Evolutionary conservation across 169 alveolate genomes (phyloP), one percentile per base, ranked within the genome.

Genomic region (Eimeria acervulina): DNA sequence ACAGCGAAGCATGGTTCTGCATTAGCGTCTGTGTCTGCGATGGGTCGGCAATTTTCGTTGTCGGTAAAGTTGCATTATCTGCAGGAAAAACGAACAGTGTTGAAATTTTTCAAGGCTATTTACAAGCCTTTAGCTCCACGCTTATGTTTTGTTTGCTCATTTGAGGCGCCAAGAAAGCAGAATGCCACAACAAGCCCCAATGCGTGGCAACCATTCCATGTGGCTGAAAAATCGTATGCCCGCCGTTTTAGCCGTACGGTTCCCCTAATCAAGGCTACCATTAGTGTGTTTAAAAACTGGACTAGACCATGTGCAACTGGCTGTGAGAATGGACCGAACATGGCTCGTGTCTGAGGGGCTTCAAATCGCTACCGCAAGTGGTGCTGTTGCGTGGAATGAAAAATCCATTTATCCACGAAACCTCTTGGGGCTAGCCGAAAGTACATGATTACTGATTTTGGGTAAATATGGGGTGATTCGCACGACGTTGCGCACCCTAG

Each of bases 131-230:
- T 28, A 31, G 44, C 19, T 68, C 17, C 52, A 72, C 4, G 59
- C 7, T 51, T 17, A 51, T 0, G 15, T 51, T 12, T 51, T 51
- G 59, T 12, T 51, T 51, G 59, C 83, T 19, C 0, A 19, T 0
- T 1, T 5, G 83, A 36, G 15, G 15, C 28, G 15, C 21, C 0
- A 0, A 17, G 83, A 72, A 19, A 36, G 83, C 38, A 72, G 51
- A n/a, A n/a, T 15, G 2, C 83, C 83, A 15, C 31, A 72, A 15
- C 83, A 72, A 72, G 83, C 83, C 83, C 83, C 83, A 36, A 19
- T 72, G 51, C 47, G 83, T 36, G 83, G 13, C 38, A 33, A 5
- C 52, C 47, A 0, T 3, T 31, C 17, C 83, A 17, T 19, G 5
- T 17, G 31, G 47, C 28, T 72, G 83, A 72, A 72, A 36, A 36